Base-by-base conservation (phyloP, 768 basidiomycete genomes). In the Mycena indigotica region DNA sequence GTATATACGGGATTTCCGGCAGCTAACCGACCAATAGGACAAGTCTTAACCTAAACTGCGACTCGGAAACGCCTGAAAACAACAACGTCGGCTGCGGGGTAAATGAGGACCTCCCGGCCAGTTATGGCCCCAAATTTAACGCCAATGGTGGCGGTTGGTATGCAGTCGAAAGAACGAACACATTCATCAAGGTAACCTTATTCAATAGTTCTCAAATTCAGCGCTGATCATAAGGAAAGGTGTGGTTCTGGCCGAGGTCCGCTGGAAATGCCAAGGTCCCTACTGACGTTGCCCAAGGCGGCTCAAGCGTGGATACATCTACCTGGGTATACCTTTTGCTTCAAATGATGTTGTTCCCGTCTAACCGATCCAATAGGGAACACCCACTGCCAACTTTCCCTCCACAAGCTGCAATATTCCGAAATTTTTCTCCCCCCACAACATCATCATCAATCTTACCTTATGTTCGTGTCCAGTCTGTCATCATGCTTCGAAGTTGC, bases 181-280 rank as follows among this genome's bases (percentile, higher is more conserved):
- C 63, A 16, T 81, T 75, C 65, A 84, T 91, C 61, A n/a, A n/a
- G n/a, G n/a, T n/a, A n/a, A n/a, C n/a, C n/a, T n/a, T n/a, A n/a
- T n/a, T n/a, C n/a, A n/a, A n/a, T n/a, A n/a, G n/a, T n/a, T n/a
- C n/a, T n/a, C n/a, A n/a, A n/a, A n/a, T n/a, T n/a, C n/a, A n/a
- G n/a, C n/a, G n/a, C n/a, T n/a, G n/a, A n/a, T n/a, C n/a, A n/a
- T n/a, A n/a, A n/a, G n/a, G n/a, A n/a, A 84, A 84, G 52, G 75
- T 90, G 28, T 91, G 85, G 83, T 89, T 88, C 75, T 93, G 88
- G 88, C 69, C 82, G 0, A 77, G 88, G 25, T 78, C 78, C 62
- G 77, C 69, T 46, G 70, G 65, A 2, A 67, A 62, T 28, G n/a
- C n/a, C n/a, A n/a, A n/a, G n/a, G 78, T 84, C 25, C 86, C 85